Evolutionary conservation across 1,139 yeast species (phyloP).

Genomic region (Geotrichum aggregatum): DNA sequence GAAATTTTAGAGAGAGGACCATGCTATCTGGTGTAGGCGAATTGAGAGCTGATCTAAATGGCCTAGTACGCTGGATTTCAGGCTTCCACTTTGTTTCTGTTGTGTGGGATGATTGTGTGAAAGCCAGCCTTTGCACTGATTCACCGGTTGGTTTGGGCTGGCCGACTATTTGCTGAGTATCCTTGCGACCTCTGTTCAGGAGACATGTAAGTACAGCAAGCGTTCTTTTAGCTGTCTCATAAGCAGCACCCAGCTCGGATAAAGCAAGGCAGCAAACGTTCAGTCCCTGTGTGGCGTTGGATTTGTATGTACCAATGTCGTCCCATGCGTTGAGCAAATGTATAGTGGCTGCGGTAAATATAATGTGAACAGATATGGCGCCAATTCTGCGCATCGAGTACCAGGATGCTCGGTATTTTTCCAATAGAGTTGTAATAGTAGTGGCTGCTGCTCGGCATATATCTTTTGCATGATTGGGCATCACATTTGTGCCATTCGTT

Average conservation of each 20-base stretch:
- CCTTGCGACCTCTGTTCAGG: slow-evolving; percentile 7
- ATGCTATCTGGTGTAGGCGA: no score
- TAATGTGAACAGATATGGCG: slow-evolving; percentile 27
- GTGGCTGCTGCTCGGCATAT: slow-evolving; percentile 21
- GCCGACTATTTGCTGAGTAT: no score
- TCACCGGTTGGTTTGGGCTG: no score
- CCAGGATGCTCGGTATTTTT: slow-evolving; percentile 20
- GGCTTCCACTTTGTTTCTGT: no score
- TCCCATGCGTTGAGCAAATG: slow-evolving; percentile 21
- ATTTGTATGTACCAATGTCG: slow-evolving; percentile 15
- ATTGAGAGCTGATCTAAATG: no score
- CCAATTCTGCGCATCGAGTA: slow-evolving; percentile 28
- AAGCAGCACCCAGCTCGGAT: slow-evolving; percentile 13
- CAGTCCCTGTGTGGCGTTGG: slow-evolving; percentile 15
- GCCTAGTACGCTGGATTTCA: no score
- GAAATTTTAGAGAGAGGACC: no score
- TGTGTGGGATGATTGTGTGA: no score
- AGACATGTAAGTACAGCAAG: slow-evolving; percentile 5
- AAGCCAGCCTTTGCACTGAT: no score
- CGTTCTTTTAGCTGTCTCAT: slow-evolving; percentile 18
- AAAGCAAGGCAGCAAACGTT: slow-evolving; percentile 21
- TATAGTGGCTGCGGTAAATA: slow-evolving; percentile 30
- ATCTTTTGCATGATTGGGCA: background rate
- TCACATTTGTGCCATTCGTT: background rate
- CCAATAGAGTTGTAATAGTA: slow-evolving; percentile 19